phyloP scores from a whole-genome alignment of 305 asterid species.

The Fraxinus sp. region DNA sequence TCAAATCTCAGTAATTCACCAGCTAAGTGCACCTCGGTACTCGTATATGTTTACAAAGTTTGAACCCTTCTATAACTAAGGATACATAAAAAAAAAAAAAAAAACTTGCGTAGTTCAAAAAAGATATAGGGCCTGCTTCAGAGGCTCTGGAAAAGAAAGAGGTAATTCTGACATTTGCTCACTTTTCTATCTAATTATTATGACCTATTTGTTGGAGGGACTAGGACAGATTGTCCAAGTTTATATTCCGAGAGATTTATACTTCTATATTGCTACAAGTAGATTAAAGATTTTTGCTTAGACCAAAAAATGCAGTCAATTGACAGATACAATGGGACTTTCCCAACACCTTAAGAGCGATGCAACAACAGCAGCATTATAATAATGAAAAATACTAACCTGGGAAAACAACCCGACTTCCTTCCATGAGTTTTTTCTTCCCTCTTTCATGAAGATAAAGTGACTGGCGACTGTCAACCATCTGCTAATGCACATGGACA shows the following conservation, averaged over 20 bases:
- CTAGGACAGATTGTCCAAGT: background rate
- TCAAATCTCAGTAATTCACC: background rate
- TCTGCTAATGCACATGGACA: conserved; percentile 34
- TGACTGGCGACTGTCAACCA: conserved; percentile 56
- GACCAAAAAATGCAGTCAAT: background rate
- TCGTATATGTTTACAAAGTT: background rate
- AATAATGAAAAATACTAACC: conserved; percentile 50
- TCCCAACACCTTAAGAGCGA: conserved; percentile 3
- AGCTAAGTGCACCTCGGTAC: background rate
- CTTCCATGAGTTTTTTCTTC: conserved; percentile 80
- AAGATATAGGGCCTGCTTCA: background rate
- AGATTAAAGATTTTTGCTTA: background rate
- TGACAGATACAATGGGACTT: background rate
- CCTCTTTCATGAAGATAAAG: conserved; percentile 82
- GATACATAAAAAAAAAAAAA: background rate
- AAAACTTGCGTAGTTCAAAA: background rate
- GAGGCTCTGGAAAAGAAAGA: background rate
- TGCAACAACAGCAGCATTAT: conserved; percentile 5
- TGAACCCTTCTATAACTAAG: background rate
- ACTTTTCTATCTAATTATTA: background rate
- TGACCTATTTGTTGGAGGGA: background rate
- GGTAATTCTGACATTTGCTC: background rate
- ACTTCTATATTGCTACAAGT: background rate
- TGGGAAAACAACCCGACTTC: conserved; percentile 66
- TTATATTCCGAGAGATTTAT: background rate